Evolutionary conservation across 1,284 basidiomycete genomes (phyloP), one percentile per base, ranked within the genome.

Genomic region (Cystobasidium slooffiae): DNA sequence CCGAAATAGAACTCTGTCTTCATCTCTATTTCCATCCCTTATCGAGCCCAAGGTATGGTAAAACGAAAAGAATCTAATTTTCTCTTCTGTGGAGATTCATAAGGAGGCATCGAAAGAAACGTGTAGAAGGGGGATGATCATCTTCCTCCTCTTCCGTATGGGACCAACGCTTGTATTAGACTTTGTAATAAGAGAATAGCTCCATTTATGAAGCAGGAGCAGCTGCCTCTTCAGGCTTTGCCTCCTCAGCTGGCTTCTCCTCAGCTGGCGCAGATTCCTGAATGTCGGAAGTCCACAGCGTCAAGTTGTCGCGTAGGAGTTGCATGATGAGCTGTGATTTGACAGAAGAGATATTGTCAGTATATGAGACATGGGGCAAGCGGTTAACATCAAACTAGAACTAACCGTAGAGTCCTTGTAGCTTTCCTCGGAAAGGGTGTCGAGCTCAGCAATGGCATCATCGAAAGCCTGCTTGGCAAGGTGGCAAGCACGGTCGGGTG

Each of bases 391-490:
- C 76, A 68, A 20, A 6, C 37, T 39, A 16, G 68, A 22, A 44
- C 69, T 52, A 37, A 72, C 69, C 46, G 80, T 79, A 55, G 78
- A 78, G 80, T 84, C 82, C 88, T 99, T 98, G 92, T 99, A 99
- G 85, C 91, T 93, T 88, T 99, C 96, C 86, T 99, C 96, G 80
- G 94, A 97, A 76, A 99, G 89, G 49, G 96, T 99, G 88, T 99
- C 96, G 82, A 99, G 93, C 87, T 99, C 96, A 80, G 96, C 96
- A 83, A 99, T 99, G 70, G 97, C 97, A 85, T 99, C 97, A 81
- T 99, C 96, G 83, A 99, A 99, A 22, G 96, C 96, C 86, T 98
- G 95, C 88, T 99, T 99, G 84, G 96, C 96, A 80, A 98, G 92
- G 84, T 97, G 95, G 88, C 96, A 99, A 76, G 96, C 96, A 84